These are phyloP conservation scores for Zasmidium citrigriseum DNA, from an alignment of 2,329 filamentous ascomycete species.

Conservation along the genomic window DNA sequence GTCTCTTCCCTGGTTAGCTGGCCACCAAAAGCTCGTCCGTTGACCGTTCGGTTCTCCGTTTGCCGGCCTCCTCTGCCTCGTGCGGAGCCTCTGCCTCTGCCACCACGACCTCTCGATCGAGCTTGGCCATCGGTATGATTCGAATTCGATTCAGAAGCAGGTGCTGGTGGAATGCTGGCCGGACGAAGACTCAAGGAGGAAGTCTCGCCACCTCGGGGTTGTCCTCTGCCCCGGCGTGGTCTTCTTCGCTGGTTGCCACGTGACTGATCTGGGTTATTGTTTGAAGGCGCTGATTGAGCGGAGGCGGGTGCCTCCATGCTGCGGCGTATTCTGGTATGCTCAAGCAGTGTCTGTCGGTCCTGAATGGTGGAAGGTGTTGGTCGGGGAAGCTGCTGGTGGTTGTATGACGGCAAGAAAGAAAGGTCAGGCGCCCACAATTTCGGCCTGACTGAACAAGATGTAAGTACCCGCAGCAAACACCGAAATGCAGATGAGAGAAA, in stretches of 20 bases:
- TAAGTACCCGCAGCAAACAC: slow-evolving; percentile 9
- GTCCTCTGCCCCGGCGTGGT: slow-evolving; percentile 31
- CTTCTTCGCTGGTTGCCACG: slow-evolving; percentile 16
- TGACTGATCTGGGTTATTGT: slow-evolving; percentile 7
- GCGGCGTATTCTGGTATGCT: too few species aligned
- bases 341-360: too few species aligned
- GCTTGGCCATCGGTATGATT: slow-evolving; percentile 8
- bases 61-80: slow-evolving; percentile 28
- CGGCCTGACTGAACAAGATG: slow-evolving; percentile 20
- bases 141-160: slow-evolving; percentile 13
- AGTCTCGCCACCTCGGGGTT: slow-evolving; percentile 26
- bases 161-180: slow-evolving; percentile 32
- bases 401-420: slow-evolving; percentile 4
- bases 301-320: slow-evolving; percentile 14
- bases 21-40: slow-evolving; percentile 52
- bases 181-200: slow-evolving; percentile 33
- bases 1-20: slow-evolving; percentile 43
- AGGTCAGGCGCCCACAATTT: slow-evolving; percentile 19
- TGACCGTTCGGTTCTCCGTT: slow-evolving; percentile 34
- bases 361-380: neutral
- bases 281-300: slow-evolving; percentile 7
- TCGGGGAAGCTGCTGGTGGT: neutral
- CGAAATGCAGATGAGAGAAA: slow-evolving; percentile 5
- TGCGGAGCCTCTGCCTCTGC: slow-evolving; percentile 18
- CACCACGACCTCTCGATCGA: slow-evolving; percentile 13